Evolutionary conservation across 2,329 filamentous ascomycete genomes (phyloP).

Genomic region (Aspergillus pseudoterreus): DNA sequence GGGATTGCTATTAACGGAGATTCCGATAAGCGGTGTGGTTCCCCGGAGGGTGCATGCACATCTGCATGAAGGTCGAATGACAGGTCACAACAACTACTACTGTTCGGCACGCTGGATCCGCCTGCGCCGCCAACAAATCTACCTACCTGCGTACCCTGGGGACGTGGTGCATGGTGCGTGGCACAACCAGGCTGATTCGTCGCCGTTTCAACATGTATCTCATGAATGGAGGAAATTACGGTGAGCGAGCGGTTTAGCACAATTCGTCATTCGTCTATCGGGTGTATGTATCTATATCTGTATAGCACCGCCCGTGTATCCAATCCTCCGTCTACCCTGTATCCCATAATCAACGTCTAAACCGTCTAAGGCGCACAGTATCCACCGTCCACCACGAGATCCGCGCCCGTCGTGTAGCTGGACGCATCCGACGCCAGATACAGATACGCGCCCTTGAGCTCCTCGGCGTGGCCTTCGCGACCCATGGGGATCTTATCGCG

Average conservation of each 20-base stretch:
- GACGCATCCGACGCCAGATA: slow-evolving; percentile 78
- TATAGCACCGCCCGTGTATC: neutral
- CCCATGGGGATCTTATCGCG: slow-evolving; percentile 77
- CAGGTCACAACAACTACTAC: neutral
- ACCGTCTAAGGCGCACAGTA: slow-evolving; percentile 42
- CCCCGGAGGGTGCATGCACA: too few species aligned
- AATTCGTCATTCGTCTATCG: slow-evolving; percentile 7
- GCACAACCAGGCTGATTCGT: neutral
- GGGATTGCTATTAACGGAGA: neutral
- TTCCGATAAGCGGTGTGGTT: neutral
- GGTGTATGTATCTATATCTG: neutral
- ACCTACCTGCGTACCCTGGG: slow-evolving; percentile 3
- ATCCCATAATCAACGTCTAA: too few species aligned
- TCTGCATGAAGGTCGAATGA: neutral
- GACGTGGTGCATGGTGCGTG: neutral
- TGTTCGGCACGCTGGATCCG: neutral
- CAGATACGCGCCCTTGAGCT: slow-evolving; percentile 79
- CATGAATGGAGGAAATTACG: neutral
- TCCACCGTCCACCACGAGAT: slow-evolving; percentile 73
- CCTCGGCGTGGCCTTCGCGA: slow-evolving; percentile 66
- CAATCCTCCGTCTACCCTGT: neutral
- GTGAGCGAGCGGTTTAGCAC: neutral
- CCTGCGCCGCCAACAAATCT: slow-evolving; percentile 3
- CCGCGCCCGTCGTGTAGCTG: slow-evolving; percentile 74
- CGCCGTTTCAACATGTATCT: too few species aligned